Conservation (phyloP, 148 eudicot species). For the Rhododendron ovatum region DNA sequence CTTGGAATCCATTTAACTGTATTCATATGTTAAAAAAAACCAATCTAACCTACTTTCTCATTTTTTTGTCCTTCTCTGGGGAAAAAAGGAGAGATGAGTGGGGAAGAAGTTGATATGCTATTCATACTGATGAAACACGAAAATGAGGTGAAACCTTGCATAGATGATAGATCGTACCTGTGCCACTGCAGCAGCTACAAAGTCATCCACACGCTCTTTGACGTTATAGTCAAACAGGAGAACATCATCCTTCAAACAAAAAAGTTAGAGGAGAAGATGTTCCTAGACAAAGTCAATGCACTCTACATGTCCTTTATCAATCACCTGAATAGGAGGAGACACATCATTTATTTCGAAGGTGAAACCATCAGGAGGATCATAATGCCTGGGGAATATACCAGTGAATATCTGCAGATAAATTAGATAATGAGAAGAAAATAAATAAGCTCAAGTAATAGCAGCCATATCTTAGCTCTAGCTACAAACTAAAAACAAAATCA, state of each 20-base stretch:
- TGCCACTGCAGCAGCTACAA: slow-evolving; percentile 69
- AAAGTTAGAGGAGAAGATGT: neutral
- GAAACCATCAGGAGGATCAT: slow-evolving; percentile 73
- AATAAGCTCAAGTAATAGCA: neutral
- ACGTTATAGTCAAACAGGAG: slow-evolving; percentile 69
- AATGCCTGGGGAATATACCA: slow-evolving; percentile 62
- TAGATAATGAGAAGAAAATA: neutral
- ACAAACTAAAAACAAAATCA: neutral
- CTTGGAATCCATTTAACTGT: neutral
- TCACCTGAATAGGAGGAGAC: slow-evolving; percentile 68
- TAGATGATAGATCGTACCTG: slow-evolving; percentile 38
- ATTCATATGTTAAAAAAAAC: neutral
- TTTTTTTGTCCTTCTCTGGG: neutral
- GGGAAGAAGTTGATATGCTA: neutral
- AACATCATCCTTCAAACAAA: slow-evolving; percentile 52
- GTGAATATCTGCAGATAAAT: slow-evolving; percentile 57
- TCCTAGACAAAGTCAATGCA: slow-evolving; percentile 4
- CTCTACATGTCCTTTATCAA: neutral
- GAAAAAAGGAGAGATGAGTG: neutral
- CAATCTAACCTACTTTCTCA: neutral
- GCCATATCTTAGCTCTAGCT: neutral
- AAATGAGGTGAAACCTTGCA: neutral
- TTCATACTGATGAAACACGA: neutral
- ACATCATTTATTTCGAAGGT: slow-evolving; percentile 66
- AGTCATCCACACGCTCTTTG: slow-evolving; percentile 66